These are phyloP conservation scores for Magnolia kwangsiensis DNA, from an alignment of 164 flowering plant species.

Conservation along the genomic window DNA sequence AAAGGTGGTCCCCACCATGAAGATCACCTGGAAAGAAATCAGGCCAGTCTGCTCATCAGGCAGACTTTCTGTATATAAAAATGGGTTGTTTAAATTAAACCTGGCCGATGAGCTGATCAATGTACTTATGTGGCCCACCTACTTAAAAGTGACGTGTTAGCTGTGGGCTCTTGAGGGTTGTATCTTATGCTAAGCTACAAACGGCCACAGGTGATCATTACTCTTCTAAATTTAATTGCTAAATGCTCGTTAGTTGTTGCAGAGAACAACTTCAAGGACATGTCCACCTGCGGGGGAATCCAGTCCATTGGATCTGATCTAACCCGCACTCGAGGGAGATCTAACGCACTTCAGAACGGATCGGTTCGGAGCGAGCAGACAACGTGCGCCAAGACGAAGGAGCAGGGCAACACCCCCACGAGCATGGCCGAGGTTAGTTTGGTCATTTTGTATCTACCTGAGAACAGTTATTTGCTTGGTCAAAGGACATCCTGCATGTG, in stretches of 20 bases:
- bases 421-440: slow-evolving; percentile 60
- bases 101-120: too few species aligned
- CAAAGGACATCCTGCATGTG: neutral
- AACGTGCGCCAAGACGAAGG: slow-evolving; percentile 26
- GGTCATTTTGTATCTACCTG: neutral
- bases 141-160: too few species aligned
- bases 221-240: neutral
- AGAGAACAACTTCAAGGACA: slow-evolving; percentile 44
- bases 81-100: too few species aligned
- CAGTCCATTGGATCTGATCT: slow-evolving; percentile 91
- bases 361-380: slow-evolving; percentile 48
- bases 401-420: slow-evolving; percentile 61
- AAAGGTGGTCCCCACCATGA: too few species aligned
- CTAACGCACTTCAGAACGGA: slow-evolving; percentile 38
- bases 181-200: neutral
- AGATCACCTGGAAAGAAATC: too few species aligned
- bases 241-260: neutral
- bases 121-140: too few species aligned
- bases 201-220: neutral
- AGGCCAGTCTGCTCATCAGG: too few species aligned
- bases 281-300: slow-evolving; percentile 71
- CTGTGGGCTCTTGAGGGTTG: neutral
- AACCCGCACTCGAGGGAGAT: slow-evolving; percentile 54
- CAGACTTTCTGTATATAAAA: too few species aligned
- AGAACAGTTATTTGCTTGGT: neutral